Evolutionary conservation across 179 eudicot genomes (phyloP).

Genomic region (Silene noctiflora): DNA sequence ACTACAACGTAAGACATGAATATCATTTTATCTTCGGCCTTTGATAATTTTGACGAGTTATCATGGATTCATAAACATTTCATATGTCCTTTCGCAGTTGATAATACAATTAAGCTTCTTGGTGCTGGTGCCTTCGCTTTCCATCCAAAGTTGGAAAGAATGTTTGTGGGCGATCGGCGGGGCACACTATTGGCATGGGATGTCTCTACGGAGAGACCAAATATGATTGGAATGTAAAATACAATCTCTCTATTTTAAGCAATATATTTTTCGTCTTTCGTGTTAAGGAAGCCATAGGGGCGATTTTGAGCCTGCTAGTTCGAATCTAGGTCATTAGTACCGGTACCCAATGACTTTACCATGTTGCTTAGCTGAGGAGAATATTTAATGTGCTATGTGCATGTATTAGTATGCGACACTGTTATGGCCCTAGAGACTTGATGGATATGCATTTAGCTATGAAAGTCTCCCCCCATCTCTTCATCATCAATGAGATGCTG

Average conservation of each 20-base stretch:
- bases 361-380: background rate
- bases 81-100: slow-evolving; percentile 53
- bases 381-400: slow-evolving; percentile 3
- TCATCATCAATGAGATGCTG: background rate
- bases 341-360: too few species aligned
- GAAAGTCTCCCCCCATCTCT: background rate
- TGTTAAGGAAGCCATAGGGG: background rate
- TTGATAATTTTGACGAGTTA: slow-evolving; percentile 10
- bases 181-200: slow-evolving; percentile 99
- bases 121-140: slow-evolving; percentile 99
- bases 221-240: slow-evolving; percentile 95
- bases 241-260: background rate
- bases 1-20: slow-evolving; percentile 71
- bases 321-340: background rate
- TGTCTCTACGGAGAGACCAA: slow-evolving; percentile 96
- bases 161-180: slow-evolving; percentile 90
- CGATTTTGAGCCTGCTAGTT: background rate
- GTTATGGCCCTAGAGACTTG: background rate
- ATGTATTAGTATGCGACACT: background rate
- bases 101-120: slow-evolving; percentile 83
- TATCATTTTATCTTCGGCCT: slow-evolving; percentile 15
- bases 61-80: slow-evolving; percentile 15
- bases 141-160: slow-evolving; percentile 94
- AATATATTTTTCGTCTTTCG: background rate
- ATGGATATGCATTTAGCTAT: background rate